Evolutionary conservation across 306 rosid genomes (phyloP).

Genomic region (Cercis canadensis): DNA sequence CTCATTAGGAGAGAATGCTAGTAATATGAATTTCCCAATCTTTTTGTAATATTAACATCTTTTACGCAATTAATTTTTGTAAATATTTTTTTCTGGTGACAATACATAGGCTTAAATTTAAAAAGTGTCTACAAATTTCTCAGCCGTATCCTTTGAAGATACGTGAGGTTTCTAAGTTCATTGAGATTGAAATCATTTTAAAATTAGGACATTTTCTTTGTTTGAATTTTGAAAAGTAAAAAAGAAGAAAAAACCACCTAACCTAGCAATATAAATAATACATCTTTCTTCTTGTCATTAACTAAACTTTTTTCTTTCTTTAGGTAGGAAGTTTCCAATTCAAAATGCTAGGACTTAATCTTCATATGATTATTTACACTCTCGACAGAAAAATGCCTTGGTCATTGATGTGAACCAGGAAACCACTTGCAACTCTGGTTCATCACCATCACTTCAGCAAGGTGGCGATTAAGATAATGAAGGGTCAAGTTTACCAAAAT

Average conservation of each 20-base stretch:
- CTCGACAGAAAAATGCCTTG: not conserved
- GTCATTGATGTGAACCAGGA: slow-evolving; percentile 20
- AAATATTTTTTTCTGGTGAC: not conserved
- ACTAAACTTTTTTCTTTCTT: too few species aligned
- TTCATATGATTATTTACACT: too few species aligned
- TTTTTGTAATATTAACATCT: not conserved
- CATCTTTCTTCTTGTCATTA: not conserved
- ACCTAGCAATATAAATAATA: not conserved
- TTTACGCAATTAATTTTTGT: not conserved
- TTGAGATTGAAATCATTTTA: not conserved
- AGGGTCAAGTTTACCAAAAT: too few species aligned
- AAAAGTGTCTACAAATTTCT: too few species aligned
- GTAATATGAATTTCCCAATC: too few species aligned
- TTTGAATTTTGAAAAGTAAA: not conserved
- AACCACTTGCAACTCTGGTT: slow-evolving; percentile 18
- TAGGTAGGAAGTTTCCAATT: too few species aligned
- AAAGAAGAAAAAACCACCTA: not conserved
- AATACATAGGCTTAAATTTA: too few species aligned
- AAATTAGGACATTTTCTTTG: not conserved
- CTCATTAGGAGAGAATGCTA: too few species aligned
- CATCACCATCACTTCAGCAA: not conserved
- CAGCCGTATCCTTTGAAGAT: not conserved
- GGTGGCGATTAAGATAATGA: not conserved
- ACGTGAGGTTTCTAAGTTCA: slow-evolving; percentile 3
- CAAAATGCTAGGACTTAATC: too few species aligned